A percentile compares a stretch with the other conserved stretches of the same genome.
These are phyloP conservation scores for Dothiorella sarmentorum DNA, from an alignment of 2,329 filamentous ascomycete species.

Conservation along the genomic window DNA sequence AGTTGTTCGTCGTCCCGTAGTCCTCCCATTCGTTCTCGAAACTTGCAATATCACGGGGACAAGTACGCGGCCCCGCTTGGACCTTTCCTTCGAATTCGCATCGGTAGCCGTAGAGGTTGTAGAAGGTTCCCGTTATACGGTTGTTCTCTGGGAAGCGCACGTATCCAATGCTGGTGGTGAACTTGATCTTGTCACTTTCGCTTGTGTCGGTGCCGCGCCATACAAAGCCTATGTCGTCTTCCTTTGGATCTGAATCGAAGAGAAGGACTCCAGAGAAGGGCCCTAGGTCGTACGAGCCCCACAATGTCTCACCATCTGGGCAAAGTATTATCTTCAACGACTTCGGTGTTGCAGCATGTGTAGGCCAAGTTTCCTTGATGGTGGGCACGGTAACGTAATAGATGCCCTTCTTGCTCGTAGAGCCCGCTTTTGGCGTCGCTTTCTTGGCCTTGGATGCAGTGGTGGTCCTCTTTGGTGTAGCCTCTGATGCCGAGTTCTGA, in stretches of 20 bases:
- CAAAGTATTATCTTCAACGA: neutral
- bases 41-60: neutral
- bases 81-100: neutral
- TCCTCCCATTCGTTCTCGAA: neutral
- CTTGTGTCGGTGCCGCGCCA: constrained; percentile 3
- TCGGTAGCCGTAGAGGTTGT: neutral
- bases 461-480: neutral
- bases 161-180: neutral
- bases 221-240: neutral
- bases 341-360: neutral
- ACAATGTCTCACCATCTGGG: neutral
- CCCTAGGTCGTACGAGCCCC: constrained; percentile 1
- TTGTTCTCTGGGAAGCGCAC: neutral
- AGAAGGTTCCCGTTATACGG: neutral
- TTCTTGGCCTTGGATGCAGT: neutral
- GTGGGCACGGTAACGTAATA: neutral
- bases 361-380: neutral
- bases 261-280: neutral
- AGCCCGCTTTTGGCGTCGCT: no score
- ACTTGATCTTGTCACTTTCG: neutral
- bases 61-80: neutral
- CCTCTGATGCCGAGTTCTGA: no score
- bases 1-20: neutral
- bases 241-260: neutral
- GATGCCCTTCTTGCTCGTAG: neutral